Evolutionary conservation across 176 grass and related monocot species (phyloP).

Genomic region (Puccinellia tenuiflora): DNA sequence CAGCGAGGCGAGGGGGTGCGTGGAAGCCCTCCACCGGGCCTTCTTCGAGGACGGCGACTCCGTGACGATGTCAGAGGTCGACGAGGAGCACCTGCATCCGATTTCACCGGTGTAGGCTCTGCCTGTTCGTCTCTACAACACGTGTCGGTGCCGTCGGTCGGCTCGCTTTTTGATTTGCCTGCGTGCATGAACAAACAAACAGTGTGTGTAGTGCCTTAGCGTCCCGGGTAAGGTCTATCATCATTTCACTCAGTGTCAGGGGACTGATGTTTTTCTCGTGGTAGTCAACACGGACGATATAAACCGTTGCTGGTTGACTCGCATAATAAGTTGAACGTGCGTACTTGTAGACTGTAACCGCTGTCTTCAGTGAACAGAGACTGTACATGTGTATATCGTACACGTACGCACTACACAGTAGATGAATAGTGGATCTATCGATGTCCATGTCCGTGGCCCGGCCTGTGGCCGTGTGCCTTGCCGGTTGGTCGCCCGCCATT

Average conservation of each 20-base stretch:
- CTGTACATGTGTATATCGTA: background rate
- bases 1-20: constrained; percentile 58
- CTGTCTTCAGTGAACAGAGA: background rate
- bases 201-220: background rate
- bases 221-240: background rate
- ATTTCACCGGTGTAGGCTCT: background rate
- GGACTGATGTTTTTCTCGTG: background rate
- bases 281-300: background rate
- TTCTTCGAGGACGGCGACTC: constrained; percentile 64
- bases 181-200: background rate
- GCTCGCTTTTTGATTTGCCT: background rate
- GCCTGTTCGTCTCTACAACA: background rate
- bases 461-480: background rate
- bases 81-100: background rate
- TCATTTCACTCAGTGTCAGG: background rate
- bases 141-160: background rate
- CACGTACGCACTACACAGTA: background rate
- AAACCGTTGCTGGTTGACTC: background rate
- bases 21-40: constrained; percentile 56
- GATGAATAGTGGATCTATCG: background rate
- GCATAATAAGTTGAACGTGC: background rate
- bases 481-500: background rate
- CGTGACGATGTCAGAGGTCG: constrained; percentile 22
- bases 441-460: background rate
- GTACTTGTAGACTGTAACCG: background rate